Conservation (phyloP, 2,329 filamentous ascomycete genomes). For the Lachnellula cervina region DNA sequence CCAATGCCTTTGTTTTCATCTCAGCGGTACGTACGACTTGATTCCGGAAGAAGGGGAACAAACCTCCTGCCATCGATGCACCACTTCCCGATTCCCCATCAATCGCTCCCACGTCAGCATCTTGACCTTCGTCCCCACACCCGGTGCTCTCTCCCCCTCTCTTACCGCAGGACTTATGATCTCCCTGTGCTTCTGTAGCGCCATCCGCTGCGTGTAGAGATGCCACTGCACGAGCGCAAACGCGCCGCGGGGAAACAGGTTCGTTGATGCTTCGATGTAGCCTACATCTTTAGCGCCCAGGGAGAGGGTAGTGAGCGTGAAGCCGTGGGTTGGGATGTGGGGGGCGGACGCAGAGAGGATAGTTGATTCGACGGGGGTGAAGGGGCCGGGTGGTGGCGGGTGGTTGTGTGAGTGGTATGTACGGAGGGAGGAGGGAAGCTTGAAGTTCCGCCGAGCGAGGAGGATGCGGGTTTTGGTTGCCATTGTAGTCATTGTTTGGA, state of each 20-base stretch:
- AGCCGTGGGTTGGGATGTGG: conserved; percentile 78
- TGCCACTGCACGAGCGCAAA: conserved; percentile 82
- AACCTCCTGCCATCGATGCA: conserved; percentile 84
- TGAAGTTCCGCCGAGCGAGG: not conserved
- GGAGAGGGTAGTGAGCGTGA: conserved; percentile 67
- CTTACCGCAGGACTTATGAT: conserved; percentile 32
- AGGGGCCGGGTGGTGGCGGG: conserved; percentile 51
- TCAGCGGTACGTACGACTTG: not conserved
- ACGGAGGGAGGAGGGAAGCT: conserved; percentile 17
- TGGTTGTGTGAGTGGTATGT: conserved; percentile 69
- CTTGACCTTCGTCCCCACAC: conserved; percentile 61
- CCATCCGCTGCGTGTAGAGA: conserved; percentile 61
- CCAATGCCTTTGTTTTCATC: conserved; percentile 54
- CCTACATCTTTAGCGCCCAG: conserved; percentile 79
- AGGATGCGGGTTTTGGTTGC: not conserved
- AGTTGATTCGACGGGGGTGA: conserved; percentile 62
- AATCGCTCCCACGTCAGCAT: conserved; percentile 71
- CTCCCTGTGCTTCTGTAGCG: conserved; percentile 37
- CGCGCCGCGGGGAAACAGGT: conserved; percentile 71
- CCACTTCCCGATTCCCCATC: conserved; percentile 65
- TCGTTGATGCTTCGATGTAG: conserved; percentile 80
- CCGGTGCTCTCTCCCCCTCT: conserved; percentile 32
- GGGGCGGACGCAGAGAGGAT: conserved; percentile 78
- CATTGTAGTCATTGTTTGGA: not conserved
- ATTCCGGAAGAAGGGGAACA: conserved; percentile 19